These are phyloP conservation scores for Pyrenochaeta sp. DNA, from an alignment of 2,329 filamentous ascomycete species.

Conservation along the genomic window DNA sequence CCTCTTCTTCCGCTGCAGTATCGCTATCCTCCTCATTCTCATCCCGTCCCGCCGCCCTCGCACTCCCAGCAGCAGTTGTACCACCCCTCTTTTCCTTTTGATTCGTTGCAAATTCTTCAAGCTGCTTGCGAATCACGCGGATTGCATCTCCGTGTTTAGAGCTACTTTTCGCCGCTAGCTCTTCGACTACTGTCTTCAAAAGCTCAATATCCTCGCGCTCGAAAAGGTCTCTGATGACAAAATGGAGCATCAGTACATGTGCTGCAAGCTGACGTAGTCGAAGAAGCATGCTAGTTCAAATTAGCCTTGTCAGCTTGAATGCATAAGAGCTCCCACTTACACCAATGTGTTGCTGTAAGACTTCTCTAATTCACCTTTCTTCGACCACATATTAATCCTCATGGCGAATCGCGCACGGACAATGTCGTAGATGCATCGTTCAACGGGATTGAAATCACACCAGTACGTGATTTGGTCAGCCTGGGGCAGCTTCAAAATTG, in stretches of 20 bases:
- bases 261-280: constrained; percentile 61
- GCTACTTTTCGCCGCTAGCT: constrained; percentile 25
- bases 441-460: constrained; percentile 61
- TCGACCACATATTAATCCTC: constrained; percentile 50
- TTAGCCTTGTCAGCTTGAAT: neutral
- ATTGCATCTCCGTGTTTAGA: constrained; percentile 23
- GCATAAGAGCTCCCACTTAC: constrained; percentile 9
- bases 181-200: constrained; percentile 47
- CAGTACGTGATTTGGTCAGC: constrained; percentile 54
- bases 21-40: constrained; percentile 7
- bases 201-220: constrained; percentile 55
- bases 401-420: constrained; percentile 55
- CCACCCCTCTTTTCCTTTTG: constrained; percentile 22
- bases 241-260: constrained; percentile 59
- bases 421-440: constrained; percentile 63
- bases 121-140: constrained; percentile 37
- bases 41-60: constrained; percentile 1
- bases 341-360: constrained; percentile 54
- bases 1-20: neutral
- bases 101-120: constrained; percentile 31
- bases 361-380: constrained; percentile 32
- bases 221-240: constrained; percentile 56
- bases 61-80: constrained; percentile 9
- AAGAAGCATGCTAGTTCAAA: constrained; percentile 52
- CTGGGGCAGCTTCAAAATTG: constrained; percentile 63